Percentiles rank a stretch among this genome's conserved stretches.
These are phyloP conservation scores for Globisporangium spiculum DNA, from an alignment of 352 stramenopile species.

Conservation along the genomic window DNA sequence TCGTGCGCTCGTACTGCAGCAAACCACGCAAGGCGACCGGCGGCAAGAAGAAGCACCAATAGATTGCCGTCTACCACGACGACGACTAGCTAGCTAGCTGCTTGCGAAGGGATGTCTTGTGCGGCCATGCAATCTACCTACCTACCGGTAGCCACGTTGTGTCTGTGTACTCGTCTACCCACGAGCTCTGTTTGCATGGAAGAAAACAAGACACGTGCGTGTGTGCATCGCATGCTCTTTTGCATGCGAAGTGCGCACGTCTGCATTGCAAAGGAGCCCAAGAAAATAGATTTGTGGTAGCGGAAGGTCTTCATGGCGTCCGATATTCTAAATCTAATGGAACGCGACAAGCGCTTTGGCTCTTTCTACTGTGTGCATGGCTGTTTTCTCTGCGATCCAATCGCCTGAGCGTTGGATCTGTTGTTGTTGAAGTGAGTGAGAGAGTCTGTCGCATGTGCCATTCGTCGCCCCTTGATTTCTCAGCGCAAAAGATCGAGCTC, in stretches of 20 bases:
- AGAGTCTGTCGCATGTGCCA: not conserved
- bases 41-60: constrained; percentile 56
- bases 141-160: not conserved
- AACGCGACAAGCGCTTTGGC: not conserved
- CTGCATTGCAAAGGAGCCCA: not conserved
- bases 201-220: not conserved
- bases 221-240: not conserved
- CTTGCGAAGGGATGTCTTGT: not conserved
- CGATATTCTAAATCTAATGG: not conserved
- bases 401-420: not conserved
- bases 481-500: not conserved
- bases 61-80: constrained; percentile 15
- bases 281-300: not conserved
- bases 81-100: constrained; percentile 8
- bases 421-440: not conserved
- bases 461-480: not conserved
- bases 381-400: not conserved
- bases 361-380: not conserved
- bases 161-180: not conserved
- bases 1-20: constrained; percentile 91
- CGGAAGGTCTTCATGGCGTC: not conserved
- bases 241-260: not conserved
- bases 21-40: constrained; percentile 43
- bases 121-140: not conserved
- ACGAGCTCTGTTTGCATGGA: not conserved